A percentile compares a stretch with the other conserved stretches of the same genome.
These are phyloP conservation scores for Wilcoxina mikolae DNA, from an alignment of 495 filamentous ascomycete genomes.

Conservation along the genomic window DNA sequence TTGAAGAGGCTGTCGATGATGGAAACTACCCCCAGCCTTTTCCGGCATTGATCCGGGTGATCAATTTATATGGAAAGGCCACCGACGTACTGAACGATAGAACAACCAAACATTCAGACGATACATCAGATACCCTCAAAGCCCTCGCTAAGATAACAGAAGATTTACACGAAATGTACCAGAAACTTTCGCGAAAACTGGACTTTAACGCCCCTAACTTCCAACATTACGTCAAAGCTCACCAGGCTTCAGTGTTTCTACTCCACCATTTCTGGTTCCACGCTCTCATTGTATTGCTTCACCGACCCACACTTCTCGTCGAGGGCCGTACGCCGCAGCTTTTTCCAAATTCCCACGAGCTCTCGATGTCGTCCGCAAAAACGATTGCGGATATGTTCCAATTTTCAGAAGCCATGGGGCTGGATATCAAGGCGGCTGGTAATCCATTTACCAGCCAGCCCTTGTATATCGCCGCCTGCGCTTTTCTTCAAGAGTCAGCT, in stretches of 20 bases:
- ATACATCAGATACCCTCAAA: constrained; percentile 36
- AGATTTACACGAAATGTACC: constrained; percentile 61
- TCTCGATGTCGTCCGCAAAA: constrained; percentile 78
- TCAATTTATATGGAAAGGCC: constrained; percentile 67
- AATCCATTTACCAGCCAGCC: constrained; percentile 82
- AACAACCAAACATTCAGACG: constrained; percentile 14
- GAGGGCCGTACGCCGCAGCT: constrained; percentile 54
- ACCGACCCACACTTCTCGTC: constrained; percentile 65
- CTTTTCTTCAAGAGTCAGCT: constrained; percentile 56
- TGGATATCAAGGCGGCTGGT: constrained; percentile 49
- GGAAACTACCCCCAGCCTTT: constrained; percentile 58
- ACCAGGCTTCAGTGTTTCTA: constrained; percentile 70
- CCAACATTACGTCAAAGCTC: constrained; percentile 55
- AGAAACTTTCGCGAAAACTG: constrained; percentile 50
- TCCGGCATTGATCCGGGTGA: constrained; percentile 62
- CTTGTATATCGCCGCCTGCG: constrained; percentile 77
- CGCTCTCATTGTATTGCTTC: constrained; percentile 66
- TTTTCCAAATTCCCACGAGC: constrained; percentile 59
- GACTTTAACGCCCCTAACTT: constrained; percentile 71
- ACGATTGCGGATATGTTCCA: constrained; percentile 73
- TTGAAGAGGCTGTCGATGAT: constrained; percentile 35
- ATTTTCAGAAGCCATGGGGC: constrained; percentile 64
- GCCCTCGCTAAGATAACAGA: constrained; percentile 57
- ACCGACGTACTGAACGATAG: constrained; percentile 76
- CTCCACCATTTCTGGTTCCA: constrained; percentile 89